Base-by-base conservation (phyloP, 2,329 filamentous ascomycete genomes). In the Fusarium penzigii region DNA sequence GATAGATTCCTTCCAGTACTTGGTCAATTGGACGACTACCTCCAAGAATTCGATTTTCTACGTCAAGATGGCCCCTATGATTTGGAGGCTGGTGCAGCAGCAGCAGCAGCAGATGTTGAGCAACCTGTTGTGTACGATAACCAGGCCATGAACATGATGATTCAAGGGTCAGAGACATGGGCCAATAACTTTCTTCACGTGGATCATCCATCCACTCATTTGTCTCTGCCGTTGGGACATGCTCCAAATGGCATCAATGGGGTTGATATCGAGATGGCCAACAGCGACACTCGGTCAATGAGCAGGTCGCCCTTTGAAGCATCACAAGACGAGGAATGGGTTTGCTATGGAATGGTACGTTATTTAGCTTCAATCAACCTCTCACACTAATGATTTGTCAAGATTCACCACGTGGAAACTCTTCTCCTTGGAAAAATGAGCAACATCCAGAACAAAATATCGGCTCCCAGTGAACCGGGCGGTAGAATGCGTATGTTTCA, bases 331-430 rank as follows among this genome's bases (percentile, higher is more conserved):
- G 13, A 6, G 11, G 13, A 36, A 6, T 34, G 29, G n/a, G n/a
- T 53, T 29, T 53, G 51, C 25, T 53, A 53, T 17, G 51, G 51
- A 8, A 53, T 53, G 51, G 51, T 53, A 41, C 2, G 51, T 9
- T 13, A 14, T 13, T 16, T 25, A 4, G 14, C 14, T 47, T 6
- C 13, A 34, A 12, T 36, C 3, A 14, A 36, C 10, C 5, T 36
- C 32, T 36, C 5, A 36, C 10, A 11, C 32, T 36, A 11, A 36
- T 12, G 32, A 5, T 36, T 14, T 8, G 20, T 25, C 20, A 13
- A 53, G 51, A 46, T 53, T 12, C 40, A 53, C 14, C 43, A 43
- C 7, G 25, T 40, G 1, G 51, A 49, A 5, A 14, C 32, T 12
- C 32, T 36, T 36, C 32, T 36, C 13, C 32, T 36, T 14, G 32